Percentiles rank a stretch among this genome's conserved stretches.
These are phyloP conservation scores for Piper longum DNA, from an alignment of 164 flowering plant species.

Conservation along the genomic window DNA sequence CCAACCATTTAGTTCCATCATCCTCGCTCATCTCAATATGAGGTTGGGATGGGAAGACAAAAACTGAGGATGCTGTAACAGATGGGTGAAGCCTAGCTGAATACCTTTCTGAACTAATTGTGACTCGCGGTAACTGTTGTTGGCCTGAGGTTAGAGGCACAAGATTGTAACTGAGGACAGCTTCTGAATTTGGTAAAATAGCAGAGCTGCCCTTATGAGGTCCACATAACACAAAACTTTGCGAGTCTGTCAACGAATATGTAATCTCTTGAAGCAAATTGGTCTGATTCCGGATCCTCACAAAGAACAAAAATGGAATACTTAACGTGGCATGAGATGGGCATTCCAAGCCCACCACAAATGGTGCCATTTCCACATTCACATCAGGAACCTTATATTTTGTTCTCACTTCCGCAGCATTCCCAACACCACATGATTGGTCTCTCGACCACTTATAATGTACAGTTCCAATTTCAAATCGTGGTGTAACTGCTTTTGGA, in stretches of 20 bases:
- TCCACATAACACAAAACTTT: constrained; percentile 68
- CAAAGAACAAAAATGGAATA: constrained; percentile 58
- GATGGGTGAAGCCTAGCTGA: constrained; percentile 65
- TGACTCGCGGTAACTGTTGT: constrained; percentile 59
- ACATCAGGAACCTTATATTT: constrained; percentile 59
- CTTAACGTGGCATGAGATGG: constrained; percentile 85
- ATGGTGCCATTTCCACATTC: constrained; percentile 51
- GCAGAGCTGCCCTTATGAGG: constrained; percentile 51
- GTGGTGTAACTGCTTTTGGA: constrained; percentile 28
- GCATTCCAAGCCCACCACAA: constrained; percentile 58
- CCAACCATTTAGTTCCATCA: constrained; percentile 3
- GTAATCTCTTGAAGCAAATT: constrained; percentile 70
- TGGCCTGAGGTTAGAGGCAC: constrained; percentile 67
- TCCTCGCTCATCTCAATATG: constrained; percentile 22
- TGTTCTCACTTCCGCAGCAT: constrained; percentile 32
- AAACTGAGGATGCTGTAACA: constrained; percentile 39
- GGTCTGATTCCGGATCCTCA: constrained; percentile 59
- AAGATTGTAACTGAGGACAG: constrained; percentile 49
- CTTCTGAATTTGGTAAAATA: constrained; percentile 63
- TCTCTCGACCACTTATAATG: constrained; percentile 58
- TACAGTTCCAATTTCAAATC: constrained; percentile 41
- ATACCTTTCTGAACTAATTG: constrained; percentile 59
- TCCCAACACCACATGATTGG: constrained; percentile 13
- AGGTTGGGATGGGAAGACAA: constrained; percentile 68
- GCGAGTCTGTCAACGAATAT: constrained; percentile 61